Percentiles rank a stretch among this genome's conserved stretches.
Conservation (phyloP, 2,329 filamentous ascomycete species). For the Trichoderma sp. region DNA sequence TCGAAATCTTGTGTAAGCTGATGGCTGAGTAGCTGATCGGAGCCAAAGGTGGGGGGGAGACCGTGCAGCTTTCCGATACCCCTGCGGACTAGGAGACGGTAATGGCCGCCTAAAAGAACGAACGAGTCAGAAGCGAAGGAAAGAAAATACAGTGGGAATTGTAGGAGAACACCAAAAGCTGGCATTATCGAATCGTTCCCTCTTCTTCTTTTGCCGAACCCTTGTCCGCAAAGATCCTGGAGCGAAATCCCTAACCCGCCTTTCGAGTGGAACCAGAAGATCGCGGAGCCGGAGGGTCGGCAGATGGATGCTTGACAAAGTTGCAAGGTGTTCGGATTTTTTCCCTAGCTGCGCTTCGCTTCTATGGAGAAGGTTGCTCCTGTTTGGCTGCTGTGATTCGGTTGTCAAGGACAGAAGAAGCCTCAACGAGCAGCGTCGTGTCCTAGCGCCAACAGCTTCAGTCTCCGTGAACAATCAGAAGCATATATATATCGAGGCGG, state of each 20-base stretch:
- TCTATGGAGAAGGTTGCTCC: conserved; percentile 9
- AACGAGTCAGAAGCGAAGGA: background rate
- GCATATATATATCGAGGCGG: conserved; percentile 10
- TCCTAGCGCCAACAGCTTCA: background rate
- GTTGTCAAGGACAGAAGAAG: background rate
- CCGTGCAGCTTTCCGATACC: conserved; percentile 22
- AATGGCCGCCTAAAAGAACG: background rate
- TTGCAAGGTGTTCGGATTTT: conserved; percentile 23
- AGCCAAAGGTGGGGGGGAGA: background rate
- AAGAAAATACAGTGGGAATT: background rate
- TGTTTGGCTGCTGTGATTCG: background rate
- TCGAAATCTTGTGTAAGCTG: conserved; percentile 6
- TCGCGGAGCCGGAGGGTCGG: background rate
- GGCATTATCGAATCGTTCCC: conserved; percentile 7
- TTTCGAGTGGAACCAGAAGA: too few species aligned
- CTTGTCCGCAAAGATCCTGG: background rate
- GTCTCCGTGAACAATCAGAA: background rate
- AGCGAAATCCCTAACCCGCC: background rate
- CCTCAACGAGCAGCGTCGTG: background rate
- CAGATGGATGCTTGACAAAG: background rate
- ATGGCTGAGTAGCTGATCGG: conserved; percentile 3
- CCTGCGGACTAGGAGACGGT: conserved; percentile 1
- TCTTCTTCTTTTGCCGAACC: too few species aligned
- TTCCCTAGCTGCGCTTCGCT: background rate
- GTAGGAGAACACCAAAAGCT: background rate